Evolutionary conservation across 257 asterid genomes (phyloP).

Genomic region (Eustoma russellianum): DNA sequence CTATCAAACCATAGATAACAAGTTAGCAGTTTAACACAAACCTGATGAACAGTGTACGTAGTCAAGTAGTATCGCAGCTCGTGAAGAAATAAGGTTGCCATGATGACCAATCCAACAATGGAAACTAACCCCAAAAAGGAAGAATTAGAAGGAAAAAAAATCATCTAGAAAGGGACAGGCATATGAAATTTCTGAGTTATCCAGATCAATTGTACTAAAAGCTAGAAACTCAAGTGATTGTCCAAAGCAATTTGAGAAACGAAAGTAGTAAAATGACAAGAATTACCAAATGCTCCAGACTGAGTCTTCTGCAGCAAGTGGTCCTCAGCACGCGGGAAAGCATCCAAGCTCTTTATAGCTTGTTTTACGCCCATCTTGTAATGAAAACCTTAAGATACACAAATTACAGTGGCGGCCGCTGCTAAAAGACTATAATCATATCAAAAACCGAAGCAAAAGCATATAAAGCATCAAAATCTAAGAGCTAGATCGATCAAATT

Average conservation of each 20-base stretch:
- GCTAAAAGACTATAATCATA: too few species aligned
- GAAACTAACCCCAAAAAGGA: constrained; percentile 44
- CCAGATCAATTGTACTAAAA: too few species aligned
- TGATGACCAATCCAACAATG: constrained; percentile 72
- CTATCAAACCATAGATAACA: background rate
- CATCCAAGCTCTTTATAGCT: constrained; percentile 66
- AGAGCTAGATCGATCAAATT: too few species aligned
- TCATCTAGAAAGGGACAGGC: too few species aligned
- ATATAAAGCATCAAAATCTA: too few species aligned
- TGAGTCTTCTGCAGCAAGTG: constrained; percentile 86
- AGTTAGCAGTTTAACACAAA: constrained; percentile 20
- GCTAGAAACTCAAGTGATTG: too few species aligned
- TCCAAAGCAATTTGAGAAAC: background rate
- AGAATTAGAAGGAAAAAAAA: too few species aligned
- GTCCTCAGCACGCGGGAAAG: constrained; percentile 95
- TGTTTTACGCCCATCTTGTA: constrained; percentile 70
- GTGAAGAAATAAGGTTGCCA: constrained; percentile 88
- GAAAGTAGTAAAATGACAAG: background rate
- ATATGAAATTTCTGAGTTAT: too few species aligned
- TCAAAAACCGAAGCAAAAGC: too few species aligned
- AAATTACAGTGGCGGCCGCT: background rate
- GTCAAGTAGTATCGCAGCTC: constrained; percentile 83
- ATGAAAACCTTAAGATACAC: background rate
- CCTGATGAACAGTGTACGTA: constrained; percentile 85
- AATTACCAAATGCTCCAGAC: constrained; percentile 88